These are phyloP conservation scores for Aurantiochytrium sp. DNA, from an alignment of 108 stramenopile species.

Conservation along the genomic window DNA sequence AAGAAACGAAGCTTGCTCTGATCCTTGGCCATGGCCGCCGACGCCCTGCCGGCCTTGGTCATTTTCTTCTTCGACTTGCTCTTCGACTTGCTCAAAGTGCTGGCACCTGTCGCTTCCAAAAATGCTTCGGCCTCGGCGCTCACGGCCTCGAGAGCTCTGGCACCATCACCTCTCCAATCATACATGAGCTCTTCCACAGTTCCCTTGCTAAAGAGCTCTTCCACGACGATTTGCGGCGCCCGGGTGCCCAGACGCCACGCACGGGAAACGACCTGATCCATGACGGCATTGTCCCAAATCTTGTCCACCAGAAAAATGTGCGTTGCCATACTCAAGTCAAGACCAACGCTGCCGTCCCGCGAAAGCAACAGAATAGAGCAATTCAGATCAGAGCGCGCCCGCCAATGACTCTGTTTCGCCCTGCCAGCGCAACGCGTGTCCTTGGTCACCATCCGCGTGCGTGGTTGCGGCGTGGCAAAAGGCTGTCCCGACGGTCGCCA, in stretches of 20 bases:
- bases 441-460: not conserved
- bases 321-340: not conserved
- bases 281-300: not conserved
- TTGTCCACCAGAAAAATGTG: conserved; percentile 7
- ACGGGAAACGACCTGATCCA: not conserved
- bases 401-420: not conserved
- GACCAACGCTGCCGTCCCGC: not conserved
- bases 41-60: not conserved
- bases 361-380: not conserved
- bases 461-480: not conserved
- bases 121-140: not conserved
- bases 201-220: not conserved
- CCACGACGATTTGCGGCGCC: not conserved
- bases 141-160: not conserved
- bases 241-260: conserved; percentile 1
- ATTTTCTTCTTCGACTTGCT: too few relatives aligned
- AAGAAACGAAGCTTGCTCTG: not conserved
- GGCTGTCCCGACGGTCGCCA: not conserved
- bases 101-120: too few relatives aligned
- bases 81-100: too few relatives aligned
- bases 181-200: not conserved
- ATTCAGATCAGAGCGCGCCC: not conserved
- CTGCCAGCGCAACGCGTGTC: not conserved
- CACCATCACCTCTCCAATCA: not conserved
- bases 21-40: not conserved